Evolutionary conservation across 768 basidiomycete genomes (phyloP), one percentile per base, ranked within the genome.

Genomic region (Sporobolomyces pararoseus): DNA sequence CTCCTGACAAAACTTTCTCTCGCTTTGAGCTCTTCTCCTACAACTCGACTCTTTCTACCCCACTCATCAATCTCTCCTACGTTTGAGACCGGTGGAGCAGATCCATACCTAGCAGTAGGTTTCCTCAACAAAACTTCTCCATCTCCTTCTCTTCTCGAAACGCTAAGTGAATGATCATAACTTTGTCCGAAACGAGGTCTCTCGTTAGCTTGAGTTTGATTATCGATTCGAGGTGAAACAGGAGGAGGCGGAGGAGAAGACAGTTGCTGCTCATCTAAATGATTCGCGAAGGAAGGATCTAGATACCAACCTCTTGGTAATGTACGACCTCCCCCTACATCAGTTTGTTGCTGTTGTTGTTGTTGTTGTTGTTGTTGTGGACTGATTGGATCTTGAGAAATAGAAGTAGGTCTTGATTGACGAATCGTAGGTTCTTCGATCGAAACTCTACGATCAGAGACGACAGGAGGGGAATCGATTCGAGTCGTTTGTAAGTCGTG

Each of bases 1-100:
- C 59, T 32, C 50, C 65, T 68, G 0, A 73, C 72, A n/a, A 73
- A 73, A 31, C 61, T 69, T 29, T 66, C 54, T 42, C 42, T 68
- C 59, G 21, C 64, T 55, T 44, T 1, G 23, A n/a, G 7, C 23
- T 13, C 49, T 27, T 0, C 0, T 32, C 3, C 34, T 32, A 19
- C 19, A 21, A 44, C 31, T 29, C 53, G 1, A 7, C n/a, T n/a
- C n/a, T 6, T 16, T 44, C 47, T 21, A 35, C 35, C 35, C 29
- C 63, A 34, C 44, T 49, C 49, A 13, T 52, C 44, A 23, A 27
- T 27, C 17, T 29, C 23, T 17, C 23, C 17, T 23, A 17, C 32
- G 13, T 17, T 4, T 9, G 6, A 5, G 23, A 14, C 21, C 54
- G 32, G 54, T n/a, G 55, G 55, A 10, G 55, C 55, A 21, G 55